Conservation (phyloP, 768 basidiomycete genomes). For the Megacollybia marginata region DNA sequence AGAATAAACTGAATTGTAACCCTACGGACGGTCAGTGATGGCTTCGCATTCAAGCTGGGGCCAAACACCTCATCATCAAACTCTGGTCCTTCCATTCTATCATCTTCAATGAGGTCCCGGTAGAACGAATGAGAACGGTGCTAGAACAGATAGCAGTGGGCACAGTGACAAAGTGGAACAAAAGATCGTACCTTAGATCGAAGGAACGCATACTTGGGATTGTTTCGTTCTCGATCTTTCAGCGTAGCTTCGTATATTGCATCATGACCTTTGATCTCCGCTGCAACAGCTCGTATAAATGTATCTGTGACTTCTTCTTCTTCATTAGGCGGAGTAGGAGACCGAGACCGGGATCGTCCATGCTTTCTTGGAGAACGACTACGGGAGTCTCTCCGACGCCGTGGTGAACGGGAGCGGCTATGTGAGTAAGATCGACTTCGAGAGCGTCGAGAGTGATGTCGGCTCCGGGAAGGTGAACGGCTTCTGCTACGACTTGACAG, state of each 20-base stretch:
- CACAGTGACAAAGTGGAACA: slow-evolving; percentile 1
- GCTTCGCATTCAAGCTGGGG: not conserved
- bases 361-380: slow-evolving; percentile 41
- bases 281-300: slow-evolving; percentile 84
- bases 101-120: slow-evolving; percentile 57
- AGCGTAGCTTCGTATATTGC: slow-evolving; percentile 68
- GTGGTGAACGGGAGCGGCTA: slow-evolving; percentile 36
- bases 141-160: slow-evolving; percentile 25
- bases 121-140: slow-evolving; percentile 69
- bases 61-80: slow-evolving; percentile 71
- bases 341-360: slow-evolving; percentile 22
- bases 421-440: slow-evolving; percentile 22
- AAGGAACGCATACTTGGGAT: slow-evolving; percentile 80
- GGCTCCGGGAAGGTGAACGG: slow-evolving; percentile 8
- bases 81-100: slow-evolving; percentile 48
- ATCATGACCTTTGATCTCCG: slow-evolving; percentile 78
- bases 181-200: slow-evolving; percentile 38
- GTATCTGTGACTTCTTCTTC: slow-evolving; percentile 70
- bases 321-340: slow-evolving; percentile 37
- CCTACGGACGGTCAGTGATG: slow-evolving; percentile 34
- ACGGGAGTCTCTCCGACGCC: slow-evolving; percentile 34
- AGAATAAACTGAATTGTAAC: slow-evolving; percentile 82
- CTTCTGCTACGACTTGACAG: slow-evolving; percentile 1
- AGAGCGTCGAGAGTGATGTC: slow-evolving; percentile 10
- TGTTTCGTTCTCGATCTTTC: slow-evolving; percentile 68